phyloP scores from a whole-genome alignment of 495 filamentous ascomycete genomes.

The Penicillium coffeae region DNA sequence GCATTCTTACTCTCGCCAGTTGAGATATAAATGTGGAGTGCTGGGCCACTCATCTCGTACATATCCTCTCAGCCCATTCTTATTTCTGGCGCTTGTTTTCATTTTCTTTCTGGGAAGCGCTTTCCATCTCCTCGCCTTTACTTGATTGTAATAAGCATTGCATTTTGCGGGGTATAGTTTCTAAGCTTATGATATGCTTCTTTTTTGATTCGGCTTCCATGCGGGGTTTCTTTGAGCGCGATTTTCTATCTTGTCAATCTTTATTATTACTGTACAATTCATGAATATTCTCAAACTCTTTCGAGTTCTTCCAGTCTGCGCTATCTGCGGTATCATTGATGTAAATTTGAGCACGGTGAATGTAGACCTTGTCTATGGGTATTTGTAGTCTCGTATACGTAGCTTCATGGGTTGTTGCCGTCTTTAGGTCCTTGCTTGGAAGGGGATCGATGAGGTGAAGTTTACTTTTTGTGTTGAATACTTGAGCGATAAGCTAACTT shows the following conservation, averaged over 20 bases:
- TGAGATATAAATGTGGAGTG: constrained; percentile 17
- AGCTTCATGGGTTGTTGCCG: too few relatives aligned
- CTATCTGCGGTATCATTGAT: too few relatives aligned
- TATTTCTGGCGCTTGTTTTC: not conserved
- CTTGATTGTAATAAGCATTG: constrained; percentile 23
- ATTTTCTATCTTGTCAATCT: not conserved
- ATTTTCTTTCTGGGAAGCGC: constrained; percentile 4
- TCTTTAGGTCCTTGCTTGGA: too few relatives aligned
- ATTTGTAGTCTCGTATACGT: too few relatives aligned
- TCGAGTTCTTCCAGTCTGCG: too few relatives aligned
- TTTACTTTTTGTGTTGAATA: too few relatives aligned
- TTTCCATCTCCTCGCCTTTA: not conserved
- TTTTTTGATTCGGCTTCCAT: not conserved
- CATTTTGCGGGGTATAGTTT: constrained; percentile 21
- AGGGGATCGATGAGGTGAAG: too few relatives aligned
- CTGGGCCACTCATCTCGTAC: constrained; percentile 22
- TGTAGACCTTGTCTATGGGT: too few relatives aligned
- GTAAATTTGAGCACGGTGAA: too few relatives aligned
- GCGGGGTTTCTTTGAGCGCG: not conserved
- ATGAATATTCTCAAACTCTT: too few relatives aligned
- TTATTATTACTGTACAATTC: not conserved
- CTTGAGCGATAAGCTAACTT: too few relatives aligned
- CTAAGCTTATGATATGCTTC: constrained; percentile 15
- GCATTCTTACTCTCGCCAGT: not conserved
- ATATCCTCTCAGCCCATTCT: constrained; percentile 9